Percentiles rank a stretch among this genome's conserved stretches.
phyloP scores from a whole-genome alignment of 305 asterid genomes.

The Fraxinus dipetala region DNA sequence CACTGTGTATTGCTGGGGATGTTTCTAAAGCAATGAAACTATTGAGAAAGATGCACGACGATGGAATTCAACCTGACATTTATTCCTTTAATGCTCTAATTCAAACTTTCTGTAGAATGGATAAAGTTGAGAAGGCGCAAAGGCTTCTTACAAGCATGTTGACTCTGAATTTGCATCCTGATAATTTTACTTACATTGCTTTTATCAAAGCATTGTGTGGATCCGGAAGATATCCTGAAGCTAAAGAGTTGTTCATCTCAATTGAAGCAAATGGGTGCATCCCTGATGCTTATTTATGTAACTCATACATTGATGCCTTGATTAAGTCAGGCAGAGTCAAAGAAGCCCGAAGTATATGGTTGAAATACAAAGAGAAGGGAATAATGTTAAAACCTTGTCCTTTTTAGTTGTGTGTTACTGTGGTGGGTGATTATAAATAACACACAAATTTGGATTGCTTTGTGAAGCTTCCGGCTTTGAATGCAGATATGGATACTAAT shows the following conservation, averaged over 20 bases:
- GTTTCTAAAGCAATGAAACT: slow-evolving; percentile 51
- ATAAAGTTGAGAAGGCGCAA: slow-evolving; percentile 67
- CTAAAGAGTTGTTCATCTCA: slow-evolving; percentile 53
- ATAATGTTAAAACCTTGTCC: slow-evolving; percentile 40
- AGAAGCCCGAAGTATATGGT: slow-evolving; percentile 61
- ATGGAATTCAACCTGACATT: slow-evolving; percentile 64
- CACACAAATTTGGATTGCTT: slow-evolving; percentile 13
- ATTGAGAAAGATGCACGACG: slow-evolving; percentile 68
- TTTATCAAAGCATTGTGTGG: slow-evolving; percentile 66
- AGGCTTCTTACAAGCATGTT: slow-evolving; percentile 68
- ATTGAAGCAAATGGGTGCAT: slow-evolving; percentile 74
- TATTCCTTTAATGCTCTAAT: slow-evolving; percentile 74
- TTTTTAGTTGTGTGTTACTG: slow-evolving; percentile 21
- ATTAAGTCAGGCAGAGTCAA: slow-evolving; percentile 47
- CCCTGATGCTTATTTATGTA: slow-evolving; percentile 64
- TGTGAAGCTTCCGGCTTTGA: slow-evolving; percentile 15
- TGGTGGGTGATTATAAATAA: slow-evolving; percentile 26
- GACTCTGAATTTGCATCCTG: slow-evolving; percentile 54
- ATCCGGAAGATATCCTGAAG: slow-evolving; percentile 60
- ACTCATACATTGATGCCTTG: slow-evolving; percentile 46
- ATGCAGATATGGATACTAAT: neutral
- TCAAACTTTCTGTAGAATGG: slow-evolving; percentile 52
- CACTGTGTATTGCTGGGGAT: slow-evolving; percentile 63
- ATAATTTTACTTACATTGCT: slow-evolving; percentile 66
- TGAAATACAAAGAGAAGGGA: slow-evolving; percentile 50